Conservation (phyloP, 768 basidiomycete genomes). For the Gautieria morchelliformis region DNA sequence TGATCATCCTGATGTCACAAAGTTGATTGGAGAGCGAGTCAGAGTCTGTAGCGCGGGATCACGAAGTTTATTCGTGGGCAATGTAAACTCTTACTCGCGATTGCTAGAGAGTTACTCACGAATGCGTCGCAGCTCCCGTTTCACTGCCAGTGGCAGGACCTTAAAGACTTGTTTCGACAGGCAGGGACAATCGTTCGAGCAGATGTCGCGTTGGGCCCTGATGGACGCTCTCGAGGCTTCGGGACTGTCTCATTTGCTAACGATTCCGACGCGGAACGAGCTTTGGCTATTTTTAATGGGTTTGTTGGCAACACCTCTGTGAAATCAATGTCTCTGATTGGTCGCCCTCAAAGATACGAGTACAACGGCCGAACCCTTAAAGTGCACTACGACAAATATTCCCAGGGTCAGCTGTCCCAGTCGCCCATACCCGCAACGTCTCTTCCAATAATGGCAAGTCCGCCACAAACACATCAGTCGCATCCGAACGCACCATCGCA, state of each 20-base stretch:
- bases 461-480: background rate
- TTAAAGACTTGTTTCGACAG: constrained; percentile 91
- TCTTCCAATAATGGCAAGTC: background rate
- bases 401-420: constrained; percentile 26
- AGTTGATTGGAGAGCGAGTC: background rate
- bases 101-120: background rate
- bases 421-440: constrained; percentile 8
- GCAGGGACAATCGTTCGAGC: constrained; percentile 87
- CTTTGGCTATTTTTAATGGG: constrained; percentile 87
- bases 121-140: constrained; percentile 58
- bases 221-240: constrained; percentile 86
- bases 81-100: constrained; percentile 41
- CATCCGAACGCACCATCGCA: background rate
- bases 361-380: constrained; percentile 81
- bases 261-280: constrained; percentile 75
- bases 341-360: constrained; percentile 53
- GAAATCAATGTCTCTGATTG: background rate
- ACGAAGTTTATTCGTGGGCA: constrained; percentile 78
- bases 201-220: constrained; percentile 79
- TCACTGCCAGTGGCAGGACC: constrained; percentile 95
- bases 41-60: constrained; percentile 10
- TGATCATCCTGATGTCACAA: constrained; percentile 1
- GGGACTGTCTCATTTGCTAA: constrained; percentile 85
- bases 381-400: constrained; percentile 86
- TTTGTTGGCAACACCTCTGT: constrained; percentile 28